Evolutionary conservation across 2,329 filamentous ascomycete genomes (phyloP).

Genomic region (Aspergillus neotritici): DNA sequence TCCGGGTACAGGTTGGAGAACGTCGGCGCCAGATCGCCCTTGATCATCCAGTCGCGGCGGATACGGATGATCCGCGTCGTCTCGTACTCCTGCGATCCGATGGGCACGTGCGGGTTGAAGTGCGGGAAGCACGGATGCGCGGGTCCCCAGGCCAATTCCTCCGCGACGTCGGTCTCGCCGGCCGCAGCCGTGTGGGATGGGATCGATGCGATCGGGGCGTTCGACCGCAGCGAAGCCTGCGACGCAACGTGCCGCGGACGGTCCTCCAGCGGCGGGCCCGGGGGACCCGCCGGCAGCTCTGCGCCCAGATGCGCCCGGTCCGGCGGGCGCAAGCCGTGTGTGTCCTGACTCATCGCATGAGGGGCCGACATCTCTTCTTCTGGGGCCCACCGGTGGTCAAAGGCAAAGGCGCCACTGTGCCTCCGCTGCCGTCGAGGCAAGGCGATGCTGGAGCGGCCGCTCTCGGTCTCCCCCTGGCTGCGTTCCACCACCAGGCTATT

Average conservation of each 20-base stretch:
- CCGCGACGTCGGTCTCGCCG: slow-evolving; percentile 53
- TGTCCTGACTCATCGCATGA: slow-evolving; percentile 20
- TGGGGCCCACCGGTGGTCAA: slow-evolving; percentile 17
- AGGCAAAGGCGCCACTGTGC: slow-evolving; percentile 28
- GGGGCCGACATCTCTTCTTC: slow-evolving; percentile 24
- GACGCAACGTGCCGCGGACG: slow-evolving; percentile 37
- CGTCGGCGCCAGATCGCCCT: slow-evolving; percentile 83
- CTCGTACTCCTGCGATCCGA: slow-evolving; percentile 66
- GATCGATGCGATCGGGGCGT: slow-evolving; percentile 36
- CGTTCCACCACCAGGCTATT: slow-evolving; percentile 46
- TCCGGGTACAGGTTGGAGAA: slow-evolving; percentile 96
- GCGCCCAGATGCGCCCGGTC: slow-evolving; percentile 26
- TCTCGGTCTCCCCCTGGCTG: slow-evolving; percentile 42
- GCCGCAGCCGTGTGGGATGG: slow-evolving; percentile 27
- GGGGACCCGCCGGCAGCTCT: slow-evolving; percentile 13
- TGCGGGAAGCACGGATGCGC: slow-evolving; percentile 93
- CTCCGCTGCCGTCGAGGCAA: slow-evolving; percentile 41
- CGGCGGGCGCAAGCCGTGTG: slow-evolving; percentile 25
- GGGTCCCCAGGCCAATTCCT: slow-evolving; percentile 82
- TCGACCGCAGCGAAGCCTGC: slow-evolving; percentile 36
- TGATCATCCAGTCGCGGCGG: slow-evolving; percentile 81
- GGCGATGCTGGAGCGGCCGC: slow-evolving; percentile 48
- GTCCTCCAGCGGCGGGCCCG: slow-evolving; percentile 16
- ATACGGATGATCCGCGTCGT: slow-evolving; percentile 88
- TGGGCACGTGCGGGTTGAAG: slow-evolving; percentile 80